phyloP scores from a whole-genome alignment of 768 basidiomycete species.

The Suillus subaureus region DNA sequence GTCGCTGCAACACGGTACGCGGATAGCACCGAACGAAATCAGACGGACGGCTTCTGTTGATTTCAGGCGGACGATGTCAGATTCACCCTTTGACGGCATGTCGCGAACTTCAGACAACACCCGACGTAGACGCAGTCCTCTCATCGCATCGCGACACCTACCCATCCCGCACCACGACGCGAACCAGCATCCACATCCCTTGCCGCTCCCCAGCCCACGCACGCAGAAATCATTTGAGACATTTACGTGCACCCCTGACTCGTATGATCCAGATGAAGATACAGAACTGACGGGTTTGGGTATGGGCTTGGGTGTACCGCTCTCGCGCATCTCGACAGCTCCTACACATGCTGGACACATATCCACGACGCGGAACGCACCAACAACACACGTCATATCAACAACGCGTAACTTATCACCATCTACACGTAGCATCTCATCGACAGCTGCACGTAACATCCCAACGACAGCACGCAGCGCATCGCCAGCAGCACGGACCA shows the following conservation, averaged over 20 bases:
- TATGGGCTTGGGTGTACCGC: constrained; percentile 34
- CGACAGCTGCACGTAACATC: constrained; percentile 5
- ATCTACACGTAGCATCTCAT: constrained; percentile 2
- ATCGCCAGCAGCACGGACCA: constrained; percentile 14
- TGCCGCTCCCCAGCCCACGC: constrained; percentile 15
- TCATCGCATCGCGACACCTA: background rate
- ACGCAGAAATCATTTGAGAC: constrained; percentile 17
- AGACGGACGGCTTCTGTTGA: background rate
- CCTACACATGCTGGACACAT: constrained; percentile 32
- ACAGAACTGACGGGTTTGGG: constrained; percentile 26
- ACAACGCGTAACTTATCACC: constrained; percentile 12
- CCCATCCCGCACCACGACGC: background rate
- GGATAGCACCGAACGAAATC: constrained; percentile 20
- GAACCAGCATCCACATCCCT: constrained; percentile 1
- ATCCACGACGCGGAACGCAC: constrained; percentile 26
- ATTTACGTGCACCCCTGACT: constrained; percentile 43
- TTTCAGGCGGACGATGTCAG: background rate
- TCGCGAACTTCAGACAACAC: background rate
- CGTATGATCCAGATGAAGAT: constrained; percentile 36
- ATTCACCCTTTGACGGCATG: background rate
- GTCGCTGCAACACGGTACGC: constrained; percentile 10
- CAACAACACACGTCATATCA: constrained; percentile 24
- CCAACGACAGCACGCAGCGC: constrained; percentile 17
- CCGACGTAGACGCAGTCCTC: background rate
- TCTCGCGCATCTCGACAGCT: constrained; percentile 56